Base-by-base conservation (phyloP, 2,329 filamentous ascomycete species). In the Colletotrichum neosansevieriae region DNA sequence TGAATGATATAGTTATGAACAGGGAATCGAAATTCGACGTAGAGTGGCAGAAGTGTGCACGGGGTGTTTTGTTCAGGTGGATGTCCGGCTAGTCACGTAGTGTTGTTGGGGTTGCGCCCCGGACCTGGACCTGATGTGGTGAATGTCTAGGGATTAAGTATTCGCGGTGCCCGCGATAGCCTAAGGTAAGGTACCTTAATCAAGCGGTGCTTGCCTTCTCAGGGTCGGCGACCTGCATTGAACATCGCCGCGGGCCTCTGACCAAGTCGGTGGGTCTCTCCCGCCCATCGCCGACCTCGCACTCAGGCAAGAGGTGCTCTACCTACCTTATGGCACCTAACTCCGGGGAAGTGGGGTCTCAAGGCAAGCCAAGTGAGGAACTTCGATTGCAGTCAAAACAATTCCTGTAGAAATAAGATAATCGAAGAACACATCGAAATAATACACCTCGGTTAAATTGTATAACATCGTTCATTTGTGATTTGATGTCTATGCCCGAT, bases 171-270 rank as follows among this genome's bases (percentile, higher is more conserved):
- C 63, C 58, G 63, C 15, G 57, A 63, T 54, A 32, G 47, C 58
- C 51, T 38, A 13, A 38, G 21, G 21, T 21, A 21, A 21, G 36
- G 36, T 63, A n/a, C n/a, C n/a, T n/a, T n/a, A 57, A 51, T 40
- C 13, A 19, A 21, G 11, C 34, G 24, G 38, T 47, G 29, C 29
- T 7, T 29, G 7, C 29, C 13, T 38, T 44, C 36, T 58, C 42
- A 29, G 45, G 65, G 65, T 68, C 65, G 61, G 36, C 60, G 65
- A 68, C 61, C 65, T 68, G 54, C 54, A 68, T 68, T 65, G 24
- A 64, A 45, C 61, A 56, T 65, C 61, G 61, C 47, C 61, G 56
- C 60, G 34, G 24, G 42, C 47, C 40, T 53, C 15, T 49, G 47
- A 38, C 53, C 49, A 47, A 58, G 32, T 32, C 32, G 38, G 47